Conservation (phyloP, 305 asterid species). For the Fraxinus greggii region DNA sequence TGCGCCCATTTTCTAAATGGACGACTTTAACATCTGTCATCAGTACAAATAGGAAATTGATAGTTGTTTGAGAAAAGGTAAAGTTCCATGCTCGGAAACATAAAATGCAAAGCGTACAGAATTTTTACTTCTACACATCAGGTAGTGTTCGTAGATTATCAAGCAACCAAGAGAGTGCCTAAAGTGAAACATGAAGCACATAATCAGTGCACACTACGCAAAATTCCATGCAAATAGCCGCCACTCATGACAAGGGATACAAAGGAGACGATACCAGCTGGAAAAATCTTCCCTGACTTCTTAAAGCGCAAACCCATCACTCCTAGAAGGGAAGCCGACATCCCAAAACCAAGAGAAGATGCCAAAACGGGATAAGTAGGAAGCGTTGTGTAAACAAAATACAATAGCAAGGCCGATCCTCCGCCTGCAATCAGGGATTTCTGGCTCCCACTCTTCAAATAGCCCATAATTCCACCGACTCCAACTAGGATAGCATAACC, state of each 20-base stretch:
- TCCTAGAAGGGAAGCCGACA: slow-evolving; percentile 66
- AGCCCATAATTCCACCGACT: slow-evolving; percentile 84
- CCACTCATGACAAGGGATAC: slow-evolving; percentile 77
- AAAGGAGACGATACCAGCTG: slow-evolving; percentile 74
- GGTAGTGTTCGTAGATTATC: neutral
- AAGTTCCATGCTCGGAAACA: neutral
- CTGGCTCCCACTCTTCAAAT: slow-evolving; percentile 79
- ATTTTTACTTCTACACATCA: neutral
- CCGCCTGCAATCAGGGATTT: slow-evolving; percentile 78
- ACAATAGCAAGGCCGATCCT: slow-evolving; percentile 54
- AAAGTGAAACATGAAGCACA: neutral
- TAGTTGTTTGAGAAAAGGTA: neutral
- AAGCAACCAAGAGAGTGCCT: neutral
- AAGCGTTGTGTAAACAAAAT: slow-evolving; percentile 53
- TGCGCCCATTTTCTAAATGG: neutral
- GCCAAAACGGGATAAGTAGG: slow-evolving; percentile 75
- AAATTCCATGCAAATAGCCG: slow-evolving; percentile 82
- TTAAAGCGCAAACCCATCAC: slow-evolving; percentile 87
- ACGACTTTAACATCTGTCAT: neutral
- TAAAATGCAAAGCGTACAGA: slow-evolving; percentile 1
- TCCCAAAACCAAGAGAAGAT: slow-evolving; percentile 66
- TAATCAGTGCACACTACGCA: slow-evolving; percentile 57
- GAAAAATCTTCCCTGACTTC: slow-evolving; percentile 82
- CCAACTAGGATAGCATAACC: slow-evolving; percentile 78
- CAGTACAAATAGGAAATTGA: neutral